Percentiles rank a stretch among this genome's conserved stretches.
These are phyloP conservation scores for Globisporangium echinulatum DNA, from an alignment of 352 stramenopile genomes.

Conservation along the genomic window DNA sequence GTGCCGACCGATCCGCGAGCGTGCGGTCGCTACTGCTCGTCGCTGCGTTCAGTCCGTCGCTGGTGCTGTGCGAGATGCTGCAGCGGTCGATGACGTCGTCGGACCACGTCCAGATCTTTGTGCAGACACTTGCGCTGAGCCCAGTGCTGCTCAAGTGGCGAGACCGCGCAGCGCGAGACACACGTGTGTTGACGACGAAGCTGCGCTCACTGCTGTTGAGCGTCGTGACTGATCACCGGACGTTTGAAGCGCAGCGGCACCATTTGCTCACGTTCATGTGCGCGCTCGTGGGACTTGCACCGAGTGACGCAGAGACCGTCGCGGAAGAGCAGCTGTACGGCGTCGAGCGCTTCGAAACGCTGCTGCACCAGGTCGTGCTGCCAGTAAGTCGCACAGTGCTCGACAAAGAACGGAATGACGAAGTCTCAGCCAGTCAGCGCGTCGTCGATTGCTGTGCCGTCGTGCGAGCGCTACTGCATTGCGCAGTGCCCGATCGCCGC, in stretches of 20 bases:
- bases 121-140: constrained; percentile 16
- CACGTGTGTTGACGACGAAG: constrained; percentile 15
- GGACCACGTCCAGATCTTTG: constrained; percentile 20
- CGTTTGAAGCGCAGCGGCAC: constrained; percentile 22
- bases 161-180: background rate
- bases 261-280: constrained; percentile 21
- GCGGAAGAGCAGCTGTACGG: constrained; percentile 2
- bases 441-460: constrained; percentile 4
- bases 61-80: constrained; percentile 22
- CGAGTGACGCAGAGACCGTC: background rate
- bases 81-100: constrained; percentile 11
- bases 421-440: background rate
- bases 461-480: constrained; percentile 6
- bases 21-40: constrained; percentile 15
- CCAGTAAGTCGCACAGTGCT: background rate
- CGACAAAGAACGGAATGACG: background rate
- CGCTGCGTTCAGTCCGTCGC: constrained; percentile 22
- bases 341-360: constrained; percentile 4
- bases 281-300: constrained; percentile 6
- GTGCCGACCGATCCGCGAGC: constrained; percentile 6
- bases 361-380: background rate
- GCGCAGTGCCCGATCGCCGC: background rate
- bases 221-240: constrained; percentile 12
- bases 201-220: constrained; percentile 19
- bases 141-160: constrained; percentile 31